A percentile compares a stretch with the other conserved stretches of the same genome.
These are phyloP conservation scores for Jamesozyma spencerorum DNA, from an alignment of 805 yeast species.

Conservation along the genomic window DNA sequence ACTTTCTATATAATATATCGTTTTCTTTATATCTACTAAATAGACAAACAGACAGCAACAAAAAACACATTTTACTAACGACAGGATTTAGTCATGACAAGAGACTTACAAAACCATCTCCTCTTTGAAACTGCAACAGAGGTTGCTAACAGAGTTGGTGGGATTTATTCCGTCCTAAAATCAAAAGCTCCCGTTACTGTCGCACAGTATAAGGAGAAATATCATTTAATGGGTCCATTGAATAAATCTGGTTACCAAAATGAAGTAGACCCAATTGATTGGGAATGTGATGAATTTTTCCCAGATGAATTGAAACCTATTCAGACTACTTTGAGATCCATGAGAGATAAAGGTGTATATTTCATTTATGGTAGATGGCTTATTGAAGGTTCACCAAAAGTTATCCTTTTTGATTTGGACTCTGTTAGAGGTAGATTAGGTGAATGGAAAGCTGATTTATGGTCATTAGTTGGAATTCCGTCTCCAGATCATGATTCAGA, in stretches of 20 bases:
- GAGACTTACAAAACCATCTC: slow-evolving; percentile 82
- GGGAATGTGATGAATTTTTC: slow-evolving; percentile 37
- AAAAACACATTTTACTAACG: too few relatives aligned
- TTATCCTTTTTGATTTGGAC: slow-evolving; percentile 74
- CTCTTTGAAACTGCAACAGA: slow-evolving; percentile 94
- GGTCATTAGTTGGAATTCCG: slow-evolving; percentile 89
- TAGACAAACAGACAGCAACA: too few relatives aligned
- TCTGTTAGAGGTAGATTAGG: slow-evolving; percentile 62
- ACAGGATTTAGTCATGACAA: slow-evolving; percentile 50
- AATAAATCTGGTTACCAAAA: slow-evolving; percentile 64
- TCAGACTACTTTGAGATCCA: slow-evolving; percentile 51
- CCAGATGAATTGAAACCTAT: slow-evolving; percentile 22
- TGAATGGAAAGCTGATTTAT: slow-evolving; percentile 91
- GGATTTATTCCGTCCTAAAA: slow-evolving; percentile 91
- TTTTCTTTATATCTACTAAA: too few relatives aligned
- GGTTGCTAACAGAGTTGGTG: slow-evolving; percentile 96
- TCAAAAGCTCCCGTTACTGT: slow-evolving; percentile 95
- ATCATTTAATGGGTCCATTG: slow-evolving; percentile 80
- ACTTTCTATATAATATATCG: too few relatives aligned
- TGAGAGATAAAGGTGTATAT: slow-evolving; percentile 72
- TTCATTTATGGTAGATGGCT: slow-evolving; percentile 93
- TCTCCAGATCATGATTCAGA: slow-evolving; percentile 83
- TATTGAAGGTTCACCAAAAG: slow-evolving; percentile 95
- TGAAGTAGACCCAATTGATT: slow-evolving; percentile 70
- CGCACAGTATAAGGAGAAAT: slow-evolving; percentile 82